Evolutionary conservation across 2,329 filamentous ascomycete species (phyloP), one percentile per base, ranked within the genome.

Genomic region (Xylaria sp.): DNA sequence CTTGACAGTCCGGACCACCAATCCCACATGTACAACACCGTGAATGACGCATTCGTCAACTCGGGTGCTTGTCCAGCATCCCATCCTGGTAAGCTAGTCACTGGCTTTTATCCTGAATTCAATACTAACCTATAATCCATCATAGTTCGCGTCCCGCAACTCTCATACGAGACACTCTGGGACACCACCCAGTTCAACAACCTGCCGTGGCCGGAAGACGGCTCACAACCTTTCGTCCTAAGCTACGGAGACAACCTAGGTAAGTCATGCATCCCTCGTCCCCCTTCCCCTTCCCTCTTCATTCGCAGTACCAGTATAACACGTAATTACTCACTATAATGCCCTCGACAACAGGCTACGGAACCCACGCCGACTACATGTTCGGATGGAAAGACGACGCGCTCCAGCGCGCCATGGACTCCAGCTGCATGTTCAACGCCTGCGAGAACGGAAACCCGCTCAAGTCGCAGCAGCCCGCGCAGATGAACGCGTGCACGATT

Each of bases 151-250:
- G 78, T 85, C 4, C 79, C 83, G 0, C 84, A 84, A 69, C 75
- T 85, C 9, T 72, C 76, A 3, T 78, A 83, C 75, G 83, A 85
- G 73, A 82, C 84, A 39, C 81, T 84, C 69, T 84, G 83, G 80
- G 79, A 83, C 64, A 82, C 81, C 4, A 74, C 78, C 8, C 71
- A 75, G 55, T 83, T 83, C 72, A 81, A 80, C 71, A 75, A 78
- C 75, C 72, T 80, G 31, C 46, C 46, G 1, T 79, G 80, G 80
- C 75, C 75, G 23, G 75, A 77, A 49, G 78, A 80, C 74, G 79
- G 78, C n/a, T 76, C 74, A 5, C 73, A 77, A 49, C 77, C 77
- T 9, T 79, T 79, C 54, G 72, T 74, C 2, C 68, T 75, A 10
- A 79, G 75, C 70, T 78, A 74, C 69, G 75, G 76, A 55, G 78